Evolutionary conservation across 1,284 basidiomycete species (phyloP).

Genomic region (Ceratobasidium sp.): DNA sequence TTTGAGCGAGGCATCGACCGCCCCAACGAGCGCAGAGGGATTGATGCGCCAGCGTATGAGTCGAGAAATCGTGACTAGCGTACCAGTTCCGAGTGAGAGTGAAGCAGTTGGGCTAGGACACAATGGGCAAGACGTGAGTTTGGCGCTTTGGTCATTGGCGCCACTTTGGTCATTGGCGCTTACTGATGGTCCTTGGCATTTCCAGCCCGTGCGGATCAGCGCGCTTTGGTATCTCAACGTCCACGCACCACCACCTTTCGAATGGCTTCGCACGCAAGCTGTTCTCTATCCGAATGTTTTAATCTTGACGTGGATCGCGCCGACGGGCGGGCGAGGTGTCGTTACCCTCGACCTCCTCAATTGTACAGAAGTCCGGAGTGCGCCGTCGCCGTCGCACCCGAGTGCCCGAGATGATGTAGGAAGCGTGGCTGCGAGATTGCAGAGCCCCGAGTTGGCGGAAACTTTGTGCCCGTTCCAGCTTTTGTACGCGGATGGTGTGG

Average conservation of each 20-base stretch:
- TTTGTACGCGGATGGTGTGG: slow-evolving; percentile 87
- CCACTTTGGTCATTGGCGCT: no score
- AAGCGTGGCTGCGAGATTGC: slow-evolving; percentile 78
- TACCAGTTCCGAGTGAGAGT: slow-evolving; percentile 40
- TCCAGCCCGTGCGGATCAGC: slow-evolving; percentile 83
- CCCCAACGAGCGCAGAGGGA: slow-evolving; percentile 42
- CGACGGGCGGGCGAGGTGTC: slow-evolving; percentile 80
- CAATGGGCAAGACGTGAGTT: slow-evolving; percentile 36
- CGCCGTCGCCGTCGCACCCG: slow-evolving; percentile 81
- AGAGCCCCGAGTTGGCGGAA: slow-evolving; percentile 70
- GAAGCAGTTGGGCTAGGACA: slow-evolving; percentile 42
- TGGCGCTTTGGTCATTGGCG: slow-evolving; percentile 8
- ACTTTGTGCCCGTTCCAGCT: slow-evolving; percentile 88
- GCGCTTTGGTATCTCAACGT: slow-evolving; percentile 91
- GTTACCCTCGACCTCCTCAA: slow-evolving; percentile 86
- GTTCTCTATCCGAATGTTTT: slow-evolving; percentile 83
- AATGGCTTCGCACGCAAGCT: slow-evolving; percentile 88
- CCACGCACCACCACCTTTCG: slow-evolving; percentile 79
- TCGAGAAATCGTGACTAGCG: slow-evolving; percentile 40
- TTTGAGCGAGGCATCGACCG: slow-evolving; percentile 45
- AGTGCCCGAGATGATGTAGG: slow-evolving; percentile 85
- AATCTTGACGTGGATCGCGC: slow-evolving; percentile 83
- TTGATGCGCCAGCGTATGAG: slow-evolving; percentile 43
- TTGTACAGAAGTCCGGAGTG: slow-evolving; percentile 83
- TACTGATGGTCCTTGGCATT: slow-evolving; percentile 44